A percentile compares a stretch with the other conserved stretches of the same genome.
phyloP scores from a whole-genome alignment of 2,329 filamentous ascomycete genomes.

The Plectosphaerella plurivora region DNA sequence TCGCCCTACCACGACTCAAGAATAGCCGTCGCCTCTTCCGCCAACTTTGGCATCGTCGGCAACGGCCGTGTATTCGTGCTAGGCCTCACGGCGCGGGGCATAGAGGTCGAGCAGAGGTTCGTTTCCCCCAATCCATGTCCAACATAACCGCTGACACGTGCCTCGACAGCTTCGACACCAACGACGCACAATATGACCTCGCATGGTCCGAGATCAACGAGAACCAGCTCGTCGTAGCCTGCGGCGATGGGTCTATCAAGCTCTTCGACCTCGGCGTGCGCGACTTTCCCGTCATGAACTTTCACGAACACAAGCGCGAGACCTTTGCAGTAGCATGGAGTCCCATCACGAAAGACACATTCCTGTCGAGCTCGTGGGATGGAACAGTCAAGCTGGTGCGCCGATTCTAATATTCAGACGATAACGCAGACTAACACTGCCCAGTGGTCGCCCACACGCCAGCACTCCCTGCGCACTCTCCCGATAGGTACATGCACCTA shows the following conservation, averaged over 20 bases:
- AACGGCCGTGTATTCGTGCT: constrained; percentile 89
- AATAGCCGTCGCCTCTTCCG: constrained; percentile 82
- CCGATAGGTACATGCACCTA: constrained; percentile 94
- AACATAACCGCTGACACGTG: background rate
- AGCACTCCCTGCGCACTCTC: constrained; percentile 73
- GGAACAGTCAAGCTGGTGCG: constrained; percentile 83
- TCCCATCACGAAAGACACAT: constrained; percentile 82
- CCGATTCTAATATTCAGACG: background rate
- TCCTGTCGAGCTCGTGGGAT: constrained; percentile 92
- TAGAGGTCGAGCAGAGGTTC: constrained; percentile 78
- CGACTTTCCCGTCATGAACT: constrained; percentile 85
- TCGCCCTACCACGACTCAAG: constrained; percentile 97
- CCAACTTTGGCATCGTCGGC: constrained; percentile 95
- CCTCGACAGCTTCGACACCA: constrained; percentile 76
- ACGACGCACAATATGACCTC: constrained; percentile 93
- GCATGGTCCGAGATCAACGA: constrained; percentile 96
- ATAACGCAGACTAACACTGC: background rate
- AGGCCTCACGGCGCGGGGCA: constrained; percentile 75
- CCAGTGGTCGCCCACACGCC: constrained; percentile 78
- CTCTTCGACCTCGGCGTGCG: constrained; percentile 81
- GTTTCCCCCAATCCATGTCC: constrained; percentile 9
- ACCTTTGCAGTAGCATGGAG: constrained; percentile 94
- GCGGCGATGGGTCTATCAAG: constrained; percentile 91
- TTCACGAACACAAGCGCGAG: constrained; percentile 90
- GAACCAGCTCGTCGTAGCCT: constrained; percentile 84